phyloP scores from a whole-genome alignment of 2,329 filamentous ascomycete species.

The Colletotrichum liaoningense region DNA sequence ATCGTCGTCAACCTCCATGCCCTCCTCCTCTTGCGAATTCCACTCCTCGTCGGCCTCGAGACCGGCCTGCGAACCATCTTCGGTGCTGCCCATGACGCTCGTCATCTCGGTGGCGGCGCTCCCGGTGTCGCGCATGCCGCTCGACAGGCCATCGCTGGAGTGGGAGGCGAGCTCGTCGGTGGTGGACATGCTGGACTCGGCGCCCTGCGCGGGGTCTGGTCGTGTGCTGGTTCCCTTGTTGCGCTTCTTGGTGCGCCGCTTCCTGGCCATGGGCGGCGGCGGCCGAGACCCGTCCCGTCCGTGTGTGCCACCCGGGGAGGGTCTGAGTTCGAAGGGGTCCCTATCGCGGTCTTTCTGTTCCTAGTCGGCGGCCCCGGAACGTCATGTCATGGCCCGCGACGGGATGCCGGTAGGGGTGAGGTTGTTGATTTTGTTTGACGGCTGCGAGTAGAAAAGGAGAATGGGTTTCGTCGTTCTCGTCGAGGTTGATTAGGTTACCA shows the following conservation, averaged over 20 bases:
- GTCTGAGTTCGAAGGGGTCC: constrained; percentile 5
- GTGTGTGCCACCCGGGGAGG: constrained; percentile 29
- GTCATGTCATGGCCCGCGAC: constrained; percentile 30
- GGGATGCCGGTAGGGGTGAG: background rate
- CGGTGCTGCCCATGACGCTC: constrained; percentile 46
- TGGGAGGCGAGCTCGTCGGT: constrained; percentile 45
- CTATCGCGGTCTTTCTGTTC: constrained; percentile 26
- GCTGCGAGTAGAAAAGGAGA: background rate
- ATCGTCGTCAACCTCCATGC: constrained; percentile 46
- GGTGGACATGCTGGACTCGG: constrained; percentile 43
- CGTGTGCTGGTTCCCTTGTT: constrained; percentile 41
- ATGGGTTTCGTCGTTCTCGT: background rate
- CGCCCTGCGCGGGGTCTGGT: constrained; percentile 34
- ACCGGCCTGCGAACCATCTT: constrained; percentile 42
- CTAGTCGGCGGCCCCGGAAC: constrained; percentile 7
- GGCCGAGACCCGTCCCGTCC: constrained; percentile 29
- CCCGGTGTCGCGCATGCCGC: constrained; percentile 47
- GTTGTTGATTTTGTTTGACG: background rate
- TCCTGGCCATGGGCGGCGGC: constrained; percentile 48
- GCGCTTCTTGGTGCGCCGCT: constrained; percentile 44
- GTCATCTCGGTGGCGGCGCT: constrained; percentile 50
- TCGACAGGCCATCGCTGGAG: constrained; percentile 48
- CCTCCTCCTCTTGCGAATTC: constrained; percentile 34
- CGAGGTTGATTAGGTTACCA: background rate
- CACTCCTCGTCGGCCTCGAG: constrained; percentile 40